phyloP scores from a whole-genome alignment of 352 stramenopile genomes.

The Globisporangium splendens region DNA sequence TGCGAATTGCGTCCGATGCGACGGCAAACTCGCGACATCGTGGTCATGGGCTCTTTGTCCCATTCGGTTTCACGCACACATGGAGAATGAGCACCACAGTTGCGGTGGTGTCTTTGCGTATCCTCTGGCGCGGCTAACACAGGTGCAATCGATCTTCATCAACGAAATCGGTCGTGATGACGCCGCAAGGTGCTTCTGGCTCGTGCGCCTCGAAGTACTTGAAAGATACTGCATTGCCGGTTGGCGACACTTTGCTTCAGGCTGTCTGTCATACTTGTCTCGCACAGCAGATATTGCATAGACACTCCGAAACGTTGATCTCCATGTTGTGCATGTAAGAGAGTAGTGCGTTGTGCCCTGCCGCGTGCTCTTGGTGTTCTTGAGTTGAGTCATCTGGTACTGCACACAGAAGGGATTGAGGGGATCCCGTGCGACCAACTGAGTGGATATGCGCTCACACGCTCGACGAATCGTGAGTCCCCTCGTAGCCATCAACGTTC shows the following conservation, averaged over 20 bases:
- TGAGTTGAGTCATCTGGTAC: conserved; percentile 23
- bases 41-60: conserved; percentile 21
- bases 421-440: conserved; percentile 20
- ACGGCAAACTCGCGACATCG: conserved; percentile 25
- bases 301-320: conserved; percentile 33
- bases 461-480: conserved; percentile 18
- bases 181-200: conserved; percentile 10
- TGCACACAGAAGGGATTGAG: conserved; percentile 24
- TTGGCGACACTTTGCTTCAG: conserved; percentile 31
- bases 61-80: conserved; percentile 14
- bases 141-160: conserved; percentile 34
- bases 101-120: conserved; percentile 29
- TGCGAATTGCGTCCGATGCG: conserved; percentile 7
- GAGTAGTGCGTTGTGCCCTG: conserved; percentile 28
- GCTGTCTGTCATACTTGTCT: conserved; percentile 23
- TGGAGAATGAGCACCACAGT: conserved; percentile 30
- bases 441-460: conserved; percentile 19
- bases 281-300: conserved; percentile 31
- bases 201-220: conserved; percentile 13
- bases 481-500: conserved; percentile 13
- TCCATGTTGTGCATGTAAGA: conserved; percentile 37
- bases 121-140: conserved; percentile 21
- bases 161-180: conserved; percentile 33
- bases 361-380: conserved; percentile 17
- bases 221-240: conserved; percentile 37